Conservation (phyloP, 768 basidiomycete species). For the Tulasnella sp. region DNA sequence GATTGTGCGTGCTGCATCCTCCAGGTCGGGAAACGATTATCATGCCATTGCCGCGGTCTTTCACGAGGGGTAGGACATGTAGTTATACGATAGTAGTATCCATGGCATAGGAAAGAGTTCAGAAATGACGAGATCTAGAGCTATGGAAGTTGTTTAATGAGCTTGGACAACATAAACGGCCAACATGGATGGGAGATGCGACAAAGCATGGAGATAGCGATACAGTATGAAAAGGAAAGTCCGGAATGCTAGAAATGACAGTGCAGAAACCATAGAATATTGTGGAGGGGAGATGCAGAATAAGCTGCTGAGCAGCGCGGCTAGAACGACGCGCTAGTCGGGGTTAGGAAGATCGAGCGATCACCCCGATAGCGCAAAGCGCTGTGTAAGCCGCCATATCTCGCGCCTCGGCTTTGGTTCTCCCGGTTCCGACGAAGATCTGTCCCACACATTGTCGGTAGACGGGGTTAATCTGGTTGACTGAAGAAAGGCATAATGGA, state of each 20-base stretch:
- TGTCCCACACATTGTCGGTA: not conserved
- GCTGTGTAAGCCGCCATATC: not conserved
- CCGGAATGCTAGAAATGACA: not conserved
- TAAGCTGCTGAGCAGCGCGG: not conserved
- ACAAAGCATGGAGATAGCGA: constrained; percentile 3
- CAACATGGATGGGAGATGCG: not conserved
- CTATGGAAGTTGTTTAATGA: not conserved
- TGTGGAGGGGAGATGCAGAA: not conserved
- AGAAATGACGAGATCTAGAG: not conserved
- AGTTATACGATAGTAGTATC: constrained; percentile 2
- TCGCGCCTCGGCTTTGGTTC: constrained; percentile 10
- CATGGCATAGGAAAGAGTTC: not conserved
- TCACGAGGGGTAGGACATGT: not conserved
- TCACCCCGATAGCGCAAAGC: not conserved
- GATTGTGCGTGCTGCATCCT: not conserved
- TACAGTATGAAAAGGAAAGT: not conserved
- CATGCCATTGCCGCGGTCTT: not conserved
- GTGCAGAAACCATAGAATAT: not conserved
- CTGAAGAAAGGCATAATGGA: not conserved
- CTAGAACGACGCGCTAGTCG: not conserved
- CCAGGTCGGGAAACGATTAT: not conserved
- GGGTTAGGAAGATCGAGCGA: not conserved
- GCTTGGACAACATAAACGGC: constrained; percentile 8
- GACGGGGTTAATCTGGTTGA: constrained; percentile 1
- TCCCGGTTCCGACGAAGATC: constrained; percentile 1